Evolutionary conservation across 352 stramenopile genomes (phyloP).

Genomic region (Globisporangium iwayamae): DNA sequence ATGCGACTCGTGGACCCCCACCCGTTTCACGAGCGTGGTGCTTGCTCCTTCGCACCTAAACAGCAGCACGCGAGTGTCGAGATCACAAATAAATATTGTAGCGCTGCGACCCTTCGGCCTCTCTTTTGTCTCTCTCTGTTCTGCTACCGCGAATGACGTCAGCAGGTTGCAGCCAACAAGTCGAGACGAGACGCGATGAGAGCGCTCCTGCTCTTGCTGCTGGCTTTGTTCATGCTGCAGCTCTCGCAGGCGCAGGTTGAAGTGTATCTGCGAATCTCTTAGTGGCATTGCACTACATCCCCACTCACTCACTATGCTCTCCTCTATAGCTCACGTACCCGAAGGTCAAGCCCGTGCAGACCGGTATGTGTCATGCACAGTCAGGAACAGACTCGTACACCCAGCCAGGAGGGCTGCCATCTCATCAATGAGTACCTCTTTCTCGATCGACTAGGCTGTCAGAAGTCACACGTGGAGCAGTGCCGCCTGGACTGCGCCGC

Average conservation of each 20-base stretch:
- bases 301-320: background rate
- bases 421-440: background rate
- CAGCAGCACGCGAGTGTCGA: too few relatives aligned
- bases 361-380: slow-evolving; percentile 4
- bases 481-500: slow-evolving; percentile 47
- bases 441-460: slow-evolving; percentile 31
- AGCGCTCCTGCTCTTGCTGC: background rate
- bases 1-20: too few relatives aligned
- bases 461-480: slow-evolving; percentile 33
- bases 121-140: too few relatives aligned
- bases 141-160: too few relatives aligned
- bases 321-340: slow-evolving; percentile 11
- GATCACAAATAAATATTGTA: too few relatives aligned
- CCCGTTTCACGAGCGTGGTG: too few relatives aligned
- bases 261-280: background rate
- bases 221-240: background rate
- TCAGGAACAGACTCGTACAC: background rate
- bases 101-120: too few relatives aligned
- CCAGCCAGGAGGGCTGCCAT: background rate
- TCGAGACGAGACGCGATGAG: too few relatives aligned
- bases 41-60: too few relatives aligned
- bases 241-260: slow-evolving; percentile 5
- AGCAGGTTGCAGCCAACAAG: too few relatives aligned
- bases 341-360: slow-evolving; percentile 14
- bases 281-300: background rate